Percentiles rank a stretch among this genome's conserved stretches.
These are phyloP conservation scores for Catenaria anguillulae DNA, from an alignment of 371 early-diverging fungal species.

Conservation along the genomic window DNA sequence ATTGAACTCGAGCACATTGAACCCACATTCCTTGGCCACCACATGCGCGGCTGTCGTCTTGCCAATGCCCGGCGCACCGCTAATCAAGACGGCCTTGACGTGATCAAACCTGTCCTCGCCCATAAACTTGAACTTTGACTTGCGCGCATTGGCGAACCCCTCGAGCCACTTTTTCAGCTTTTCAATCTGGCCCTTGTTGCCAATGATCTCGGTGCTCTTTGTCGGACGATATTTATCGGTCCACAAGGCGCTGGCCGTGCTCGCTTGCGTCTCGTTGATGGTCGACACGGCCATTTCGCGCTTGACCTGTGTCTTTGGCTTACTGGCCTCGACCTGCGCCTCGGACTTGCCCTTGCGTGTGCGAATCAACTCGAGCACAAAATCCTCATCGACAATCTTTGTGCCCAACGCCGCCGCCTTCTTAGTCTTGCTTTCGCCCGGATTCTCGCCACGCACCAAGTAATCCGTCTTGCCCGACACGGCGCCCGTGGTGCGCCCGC, in stretches of 20 bases:
- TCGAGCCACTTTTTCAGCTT: constrained; percentile 59
- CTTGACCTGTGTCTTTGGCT: constrained; percentile 8
- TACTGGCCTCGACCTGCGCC: not conserved
- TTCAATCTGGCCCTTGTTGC: constrained; percentile 66
- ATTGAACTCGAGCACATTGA: constrained; percentile 92
- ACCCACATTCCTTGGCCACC: constrained; percentile 61
- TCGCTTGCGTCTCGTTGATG: not conserved
- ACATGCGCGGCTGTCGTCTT: constrained; percentile 96
- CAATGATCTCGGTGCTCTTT: constrained; percentile 68
- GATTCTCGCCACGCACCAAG: constrained; percentile 80
- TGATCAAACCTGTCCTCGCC: constrained; percentile 10
- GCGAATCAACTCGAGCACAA: constrained; percentile 63
- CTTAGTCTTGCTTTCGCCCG: constrained; percentile 79
- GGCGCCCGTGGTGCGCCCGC: constrained; percentile 72
- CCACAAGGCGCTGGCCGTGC: constrained; percentile 59
- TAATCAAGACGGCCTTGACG: constrained; percentile 66
- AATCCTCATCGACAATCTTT: constrained; percentile 74
- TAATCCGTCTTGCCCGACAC: constrained; percentile 84
- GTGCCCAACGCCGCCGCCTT: constrained; percentile 65
- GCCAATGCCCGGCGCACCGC: constrained; percentile 98
- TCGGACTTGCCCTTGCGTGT: constrained; percentile 23
- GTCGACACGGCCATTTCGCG: constrained; percentile 8
- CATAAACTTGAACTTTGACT: not conserved
- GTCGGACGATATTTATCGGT: constrained; percentile 92
- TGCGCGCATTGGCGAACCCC: constrained; percentile 26